phyloP scores from a whole-genome alignment of 2,329 filamentous ascomycete species.

The Colletotrichum higginsianum region DNA sequence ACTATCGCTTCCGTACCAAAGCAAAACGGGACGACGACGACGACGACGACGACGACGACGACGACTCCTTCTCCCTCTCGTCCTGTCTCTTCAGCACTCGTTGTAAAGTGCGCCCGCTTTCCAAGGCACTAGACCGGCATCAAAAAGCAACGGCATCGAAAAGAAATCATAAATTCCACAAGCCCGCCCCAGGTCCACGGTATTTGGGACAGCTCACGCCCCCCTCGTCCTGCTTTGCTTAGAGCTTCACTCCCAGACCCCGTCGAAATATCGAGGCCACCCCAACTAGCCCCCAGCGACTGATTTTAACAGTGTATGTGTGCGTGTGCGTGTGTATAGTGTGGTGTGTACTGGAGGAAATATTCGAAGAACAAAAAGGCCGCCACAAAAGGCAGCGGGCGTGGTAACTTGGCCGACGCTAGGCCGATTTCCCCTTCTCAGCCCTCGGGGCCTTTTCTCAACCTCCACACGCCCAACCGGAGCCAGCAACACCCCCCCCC shows the following conservation, averaged over 20 bases:
- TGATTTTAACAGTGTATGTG: constrained; percentile 29
- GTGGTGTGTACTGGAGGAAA: constrained; percentile 36
- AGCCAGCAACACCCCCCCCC: constrained; percentile 23
- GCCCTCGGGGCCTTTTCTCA: constrained; percentile 20
- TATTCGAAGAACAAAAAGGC: constrained; percentile 22
- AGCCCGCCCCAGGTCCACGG: constrained; percentile 34
- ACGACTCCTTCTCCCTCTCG: not conserved
- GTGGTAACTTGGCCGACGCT: constrained; percentile 44
- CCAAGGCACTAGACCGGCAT: constrained; percentile 35
- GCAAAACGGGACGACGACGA: not conserved
- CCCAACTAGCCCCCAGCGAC: constrained; percentile 20
- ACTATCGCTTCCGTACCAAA: not conserved
- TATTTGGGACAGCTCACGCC: constrained; percentile 32
- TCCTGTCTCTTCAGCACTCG: constrained; percentile 27
- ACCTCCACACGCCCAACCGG: constrained; percentile 22
- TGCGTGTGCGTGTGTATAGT: too few species aligned
- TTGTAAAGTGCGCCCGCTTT: constrained; percentile 30
- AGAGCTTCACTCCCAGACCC: constrained; percentile 34
- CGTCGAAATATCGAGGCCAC: constrained; percentile 28
- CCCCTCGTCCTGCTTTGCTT: constrained; percentile 30
- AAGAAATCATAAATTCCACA: constrained; percentile 40
- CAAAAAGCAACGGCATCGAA: constrained; percentile 42
- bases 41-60: not conserved
- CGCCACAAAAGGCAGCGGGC: constrained; percentile 38
- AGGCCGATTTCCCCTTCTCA: constrained; percentile 41